These are phyloP conservation scores for Phellinidium pouzarii DNA, from an alignment of 1,284 basidiomycete species.

Conservation along the genomic window DNA sequence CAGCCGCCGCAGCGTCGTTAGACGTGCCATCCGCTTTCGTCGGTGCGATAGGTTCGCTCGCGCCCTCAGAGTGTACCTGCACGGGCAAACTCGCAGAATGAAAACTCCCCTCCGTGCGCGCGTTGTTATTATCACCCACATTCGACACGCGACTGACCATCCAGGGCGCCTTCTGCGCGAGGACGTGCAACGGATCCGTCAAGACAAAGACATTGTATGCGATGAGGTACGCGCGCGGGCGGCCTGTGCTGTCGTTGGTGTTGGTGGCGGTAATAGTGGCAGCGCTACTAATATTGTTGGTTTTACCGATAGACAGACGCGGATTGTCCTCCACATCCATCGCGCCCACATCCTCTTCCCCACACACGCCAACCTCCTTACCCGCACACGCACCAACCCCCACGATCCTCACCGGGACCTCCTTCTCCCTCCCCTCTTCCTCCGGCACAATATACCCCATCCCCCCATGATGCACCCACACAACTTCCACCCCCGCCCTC, in stretches of 20 bases:
- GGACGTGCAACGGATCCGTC: conserved; percentile 32
- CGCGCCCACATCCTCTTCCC: neutral
- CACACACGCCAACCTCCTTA: neutral
- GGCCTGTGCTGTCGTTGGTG: no score
- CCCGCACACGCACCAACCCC: neutral
- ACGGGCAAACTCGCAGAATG: neutral
- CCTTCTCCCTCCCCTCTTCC: conserved; percentile 10
- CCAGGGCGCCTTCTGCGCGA: conserved; percentile 18
- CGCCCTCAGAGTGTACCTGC: conserved; percentile 26
- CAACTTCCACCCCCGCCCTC: conserved; percentile 18
- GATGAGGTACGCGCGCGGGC: conserved; percentile 33
- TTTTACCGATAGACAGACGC: no score
- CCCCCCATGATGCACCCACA: conserved; percentile 12
- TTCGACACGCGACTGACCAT: conserved; percentile 14
- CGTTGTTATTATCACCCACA: neutral
- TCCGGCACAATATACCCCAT: conserved; percentile 2
- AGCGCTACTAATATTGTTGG: no score
- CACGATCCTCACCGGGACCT: conserved; percentile 2
- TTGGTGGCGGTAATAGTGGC: no score
- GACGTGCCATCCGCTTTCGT: conserved; percentile 34
- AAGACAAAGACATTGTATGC: conserved; percentile 86
- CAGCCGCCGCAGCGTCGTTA: conserved; percentile 22
- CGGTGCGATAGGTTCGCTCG: conserved; percentile 42
- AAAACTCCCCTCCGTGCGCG: no score
- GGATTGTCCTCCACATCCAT: conserved; percentile 12